phyloP scores from a whole-genome alignment of 176 grass and related monocot genomes.

The Microstegium vimineum region DNA sequence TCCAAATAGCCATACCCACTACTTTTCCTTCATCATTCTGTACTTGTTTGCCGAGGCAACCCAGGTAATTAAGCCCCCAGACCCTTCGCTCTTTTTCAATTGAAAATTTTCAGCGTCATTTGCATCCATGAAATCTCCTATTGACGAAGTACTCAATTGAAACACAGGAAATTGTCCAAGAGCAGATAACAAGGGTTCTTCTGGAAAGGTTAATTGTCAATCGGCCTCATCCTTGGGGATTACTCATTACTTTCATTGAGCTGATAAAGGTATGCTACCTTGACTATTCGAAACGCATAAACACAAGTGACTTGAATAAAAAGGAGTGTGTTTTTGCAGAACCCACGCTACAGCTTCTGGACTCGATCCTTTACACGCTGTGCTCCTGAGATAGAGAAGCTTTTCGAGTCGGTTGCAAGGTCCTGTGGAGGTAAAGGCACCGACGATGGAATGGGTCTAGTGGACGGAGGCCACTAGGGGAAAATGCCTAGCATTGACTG shows the following conservation, averaged over 20 bases:
- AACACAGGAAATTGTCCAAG: constrained; percentile 80
- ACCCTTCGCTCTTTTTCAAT: not conserved
- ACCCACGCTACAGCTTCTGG: constrained; percentile 93
- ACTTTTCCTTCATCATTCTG: constrained; percentile 89
- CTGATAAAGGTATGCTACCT: constrained; percentile 74
- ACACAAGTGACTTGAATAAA: not conserved
- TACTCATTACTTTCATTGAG: constrained; percentile 93
- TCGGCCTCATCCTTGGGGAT: constrained; percentile 92
- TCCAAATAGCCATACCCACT: constrained; percentile 96
- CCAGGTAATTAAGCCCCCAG: constrained; percentile 33
- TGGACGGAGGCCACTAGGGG: constrained; percentile 58
- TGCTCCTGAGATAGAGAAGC: constrained; percentile 83
- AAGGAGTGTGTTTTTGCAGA: constrained; percentile 27
- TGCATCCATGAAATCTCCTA: too few relatives aligned
- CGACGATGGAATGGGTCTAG: constrained; percentile 51
- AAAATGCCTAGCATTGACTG: not conserved
- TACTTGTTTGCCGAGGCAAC: constrained; percentile 84
- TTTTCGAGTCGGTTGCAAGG: constrained; percentile 88
- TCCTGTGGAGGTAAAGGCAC: constrained; percentile 70
- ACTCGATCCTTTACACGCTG: constrained; percentile 67
- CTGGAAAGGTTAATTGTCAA: constrained; percentile 91
- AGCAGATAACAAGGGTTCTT: constrained; percentile 96
- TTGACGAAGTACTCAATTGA: not conserved
- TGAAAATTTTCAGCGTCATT: not conserved
- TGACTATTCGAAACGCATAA: not conserved